These are phyloP conservation scores for Ciborinia camelliae DNA, from an alignment of 2,329 filamentous ascomycete species.

Conservation along the genomic window DNA sequence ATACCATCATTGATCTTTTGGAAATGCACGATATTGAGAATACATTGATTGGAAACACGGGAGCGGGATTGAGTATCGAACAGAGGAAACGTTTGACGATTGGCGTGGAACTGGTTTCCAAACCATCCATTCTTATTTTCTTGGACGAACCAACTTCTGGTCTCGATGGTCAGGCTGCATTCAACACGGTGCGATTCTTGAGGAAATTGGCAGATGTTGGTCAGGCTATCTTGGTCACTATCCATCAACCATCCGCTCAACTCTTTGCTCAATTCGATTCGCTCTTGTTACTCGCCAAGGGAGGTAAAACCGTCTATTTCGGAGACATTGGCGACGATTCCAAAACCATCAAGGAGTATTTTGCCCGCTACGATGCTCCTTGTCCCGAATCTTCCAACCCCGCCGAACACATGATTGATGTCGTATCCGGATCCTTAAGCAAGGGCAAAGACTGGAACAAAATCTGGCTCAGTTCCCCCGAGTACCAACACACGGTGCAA, in stretches of 20 bases:
- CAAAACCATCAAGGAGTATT: conserved; percentile 56
- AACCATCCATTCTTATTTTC: conserved; percentile 57
- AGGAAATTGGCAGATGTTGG: conserved; percentile 56
- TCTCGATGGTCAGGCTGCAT: conserved; percentile 61
- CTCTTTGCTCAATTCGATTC: conserved; percentile 57
- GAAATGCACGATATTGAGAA: conserved; percentile 66
- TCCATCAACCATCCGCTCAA: conserved; percentile 53
- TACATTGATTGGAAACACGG: conserved; percentile 61
- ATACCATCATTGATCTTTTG: conserved; percentile 65
- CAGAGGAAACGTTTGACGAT: conserved; percentile 61
- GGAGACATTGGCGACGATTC: conserved; percentile 62
- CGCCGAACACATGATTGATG: conserved; percentile 46
- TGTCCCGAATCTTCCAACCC: conserved; percentile 43
- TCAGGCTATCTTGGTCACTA: conserved; percentile 53
- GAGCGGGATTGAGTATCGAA: conserved; percentile 58
- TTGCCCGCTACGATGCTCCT: conserved; percentile 49
- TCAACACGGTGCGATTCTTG: conserved; percentile 60
- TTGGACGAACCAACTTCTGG: conserved; percentile 60
- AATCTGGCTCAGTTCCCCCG: conserved; percentile 60
- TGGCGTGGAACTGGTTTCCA: conserved; percentile 56
- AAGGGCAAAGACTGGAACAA: conserved; percentile 63
- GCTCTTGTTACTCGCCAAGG: conserved; percentile 60
- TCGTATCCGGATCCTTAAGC: conserved; percentile 47
- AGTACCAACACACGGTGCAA: conserved; percentile 50
- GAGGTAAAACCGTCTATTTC: conserved; percentile 67